Evolutionary conservation across 257 asterid species (phyloP).

Genomic region (Linaria vulgaris): DNA sequence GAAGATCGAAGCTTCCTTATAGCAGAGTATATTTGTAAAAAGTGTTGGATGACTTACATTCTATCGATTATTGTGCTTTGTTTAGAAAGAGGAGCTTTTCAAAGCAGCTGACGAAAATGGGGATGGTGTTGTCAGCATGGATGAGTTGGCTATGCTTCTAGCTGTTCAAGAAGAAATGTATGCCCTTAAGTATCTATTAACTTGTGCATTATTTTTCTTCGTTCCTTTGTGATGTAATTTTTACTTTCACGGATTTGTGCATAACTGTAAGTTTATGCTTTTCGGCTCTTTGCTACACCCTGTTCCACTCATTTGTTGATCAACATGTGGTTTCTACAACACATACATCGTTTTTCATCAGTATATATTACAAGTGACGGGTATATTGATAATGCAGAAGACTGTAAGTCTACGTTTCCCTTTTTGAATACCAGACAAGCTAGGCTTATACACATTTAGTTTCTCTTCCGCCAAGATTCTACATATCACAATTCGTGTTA

Average conservation of each 20-base stretch:
- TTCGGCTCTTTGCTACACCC: slow-evolving; percentile 8
- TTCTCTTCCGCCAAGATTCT: not conserved
- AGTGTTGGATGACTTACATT: slow-evolving; percentile 18
- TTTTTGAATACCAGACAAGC: not conserved
- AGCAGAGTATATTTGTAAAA: slow-evolving; percentile 12
- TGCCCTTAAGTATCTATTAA: slow-evolving; percentile 25
- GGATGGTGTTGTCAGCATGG: slow-evolving; percentile 89
- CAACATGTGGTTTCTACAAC: not conserved
- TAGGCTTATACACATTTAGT: not conserved
- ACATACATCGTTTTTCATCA: too few species aligned
- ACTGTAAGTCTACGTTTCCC: not conserved
- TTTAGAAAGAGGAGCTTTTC: slow-evolving; percentile 92
- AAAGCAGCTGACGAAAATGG: slow-evolving; percentile 89
- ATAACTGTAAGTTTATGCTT: slow-evolving; percentile 13
- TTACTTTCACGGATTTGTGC: not conserved
- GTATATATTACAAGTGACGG: not conserved
- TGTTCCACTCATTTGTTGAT: not conserved
- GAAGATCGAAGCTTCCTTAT: slow-evolving; percentile 13
- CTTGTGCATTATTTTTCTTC: not conserved
- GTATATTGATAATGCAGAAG: not conserved
- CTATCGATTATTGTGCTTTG: slow-evolving; percentile 25
- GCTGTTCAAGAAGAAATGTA: slow-evolving; percentile 90
- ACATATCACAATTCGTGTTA: not conserved
- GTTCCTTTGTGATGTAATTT: not conserved
- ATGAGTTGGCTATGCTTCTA: slow-evolving; percentile 94